Conservation (phyloP, 2,329 filamentous ascomycete species). For the Apiospora saccharicola region DNA sequence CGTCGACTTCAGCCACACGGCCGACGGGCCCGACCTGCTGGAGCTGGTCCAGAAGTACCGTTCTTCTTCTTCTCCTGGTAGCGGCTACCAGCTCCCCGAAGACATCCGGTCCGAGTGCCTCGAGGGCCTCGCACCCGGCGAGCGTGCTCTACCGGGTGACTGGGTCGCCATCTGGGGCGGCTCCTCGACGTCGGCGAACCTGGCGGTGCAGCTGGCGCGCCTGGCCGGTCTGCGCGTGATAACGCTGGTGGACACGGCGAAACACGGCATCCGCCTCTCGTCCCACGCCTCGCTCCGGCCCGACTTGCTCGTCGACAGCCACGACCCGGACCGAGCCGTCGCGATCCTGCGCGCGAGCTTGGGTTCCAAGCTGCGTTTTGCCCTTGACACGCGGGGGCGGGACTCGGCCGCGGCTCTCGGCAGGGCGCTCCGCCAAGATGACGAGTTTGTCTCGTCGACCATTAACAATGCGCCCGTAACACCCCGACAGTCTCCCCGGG, state of each 20-base stretch:
- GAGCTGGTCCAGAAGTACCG: constrained; percentile 59
- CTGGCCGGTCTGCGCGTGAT: constrained; percentile 71
- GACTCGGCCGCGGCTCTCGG: constrained; percentile 68
- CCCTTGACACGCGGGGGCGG: constrained; percentile 71
- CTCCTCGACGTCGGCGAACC: constrained; percentile 73
- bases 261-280: constrained; percentile 67
- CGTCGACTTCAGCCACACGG: constrained; percentile 64
- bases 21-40: constrained; percentile 66
- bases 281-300: constrained; percentile 52
- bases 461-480: constrained; percentile 42
- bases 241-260: constrained; percentile 70
- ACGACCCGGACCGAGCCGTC: constrained; percentile 70
- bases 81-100: constrained; percentile 51
- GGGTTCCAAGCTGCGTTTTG: constrained; percentile 66
- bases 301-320: constrained; percentile 73
- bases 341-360: constrained; percentile 69
- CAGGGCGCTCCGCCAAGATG: constrained; percentile 55
- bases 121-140: constrained; percentile 55
- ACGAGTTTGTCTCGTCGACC: too few relatives aligned
- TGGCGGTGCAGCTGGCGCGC: constrained; percentile 72
- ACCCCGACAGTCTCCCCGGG: constrained; percentile 44
- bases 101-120: constrained; percentile 72
- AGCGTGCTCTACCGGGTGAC: constrained; percentile 67
- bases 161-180: constrained; percentile 80
- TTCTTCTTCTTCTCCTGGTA: constrained; percentile 42